phyloP scores from a whole-genome alignment of 2,329 filamentous ascomycete species.

The Exophiala xenobiotica region DNA sequence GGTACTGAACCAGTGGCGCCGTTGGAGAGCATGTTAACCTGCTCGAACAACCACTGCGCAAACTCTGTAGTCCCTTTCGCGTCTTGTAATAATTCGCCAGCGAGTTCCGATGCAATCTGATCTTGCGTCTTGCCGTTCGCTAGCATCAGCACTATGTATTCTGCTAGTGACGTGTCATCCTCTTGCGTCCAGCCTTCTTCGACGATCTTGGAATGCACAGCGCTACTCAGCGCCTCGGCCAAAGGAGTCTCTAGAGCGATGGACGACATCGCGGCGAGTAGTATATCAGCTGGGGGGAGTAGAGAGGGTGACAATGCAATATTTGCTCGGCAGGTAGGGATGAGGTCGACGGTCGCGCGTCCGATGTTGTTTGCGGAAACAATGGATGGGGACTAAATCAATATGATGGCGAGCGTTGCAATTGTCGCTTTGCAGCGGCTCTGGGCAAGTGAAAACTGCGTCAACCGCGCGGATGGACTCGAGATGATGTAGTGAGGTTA shows the following conservation, averaged over 20 bases:
- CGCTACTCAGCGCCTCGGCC: conserved; percentile 76
- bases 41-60: conserved; percentile 88
- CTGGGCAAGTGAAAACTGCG: neutral
- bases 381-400: too few relatives aligned
- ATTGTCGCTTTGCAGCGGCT: too few relatives aligned
- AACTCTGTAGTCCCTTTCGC: conserved; percentile 82
- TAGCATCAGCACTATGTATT: conserved; percentile 97
- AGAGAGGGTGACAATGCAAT: neutral
- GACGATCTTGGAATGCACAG: conserved; percentile 85
- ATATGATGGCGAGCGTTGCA: too few relatives aligned
- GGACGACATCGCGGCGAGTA: conserved; percentile 23
- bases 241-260: conserved; percentile 71
- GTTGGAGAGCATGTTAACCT: conserved; percentile 54
- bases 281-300: neutral
- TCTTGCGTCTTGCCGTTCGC: conserved; percentile 91
- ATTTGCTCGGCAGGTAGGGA: conserved; percentile 10
- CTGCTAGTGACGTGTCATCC: conserved; percentile 78
- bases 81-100: conserved; percentile 82
- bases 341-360: conserved; percentile 14
- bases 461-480: neutral
- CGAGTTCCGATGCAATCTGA: conserved; percentile 83
- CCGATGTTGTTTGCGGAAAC: conserved; percentile 14
- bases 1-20: conserved; percentile 15
- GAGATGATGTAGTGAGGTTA: neutral
- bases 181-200: conserved; percentile 90